Percentiles rank a stretch among this genome's conserved stretches.
These are phyloP conservation scores for Xylaria multiplex DNA, from an alignment of 2,329 filamentous ascomycete genomes.

Conservation along the genomic window DNA sequence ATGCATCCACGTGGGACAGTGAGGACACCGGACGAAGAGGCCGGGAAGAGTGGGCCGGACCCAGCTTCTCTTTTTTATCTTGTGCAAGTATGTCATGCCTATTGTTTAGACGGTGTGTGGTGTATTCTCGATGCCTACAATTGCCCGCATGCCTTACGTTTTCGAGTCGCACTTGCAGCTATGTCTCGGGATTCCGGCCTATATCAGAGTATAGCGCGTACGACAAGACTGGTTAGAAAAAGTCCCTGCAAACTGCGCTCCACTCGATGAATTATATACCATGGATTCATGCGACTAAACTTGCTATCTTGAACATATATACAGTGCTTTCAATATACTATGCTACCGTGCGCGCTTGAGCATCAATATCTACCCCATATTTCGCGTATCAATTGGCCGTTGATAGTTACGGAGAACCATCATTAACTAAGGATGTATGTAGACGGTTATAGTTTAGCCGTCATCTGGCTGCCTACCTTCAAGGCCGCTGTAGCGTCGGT, in stretches of 20 bases:
- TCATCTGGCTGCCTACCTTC: constrained; percentile 72
- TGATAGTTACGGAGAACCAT: background rate
- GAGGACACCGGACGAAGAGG: too few relatives aligned
- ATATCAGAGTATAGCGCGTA: too few relatives aligned
- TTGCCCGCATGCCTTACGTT: too few relatives aligned
- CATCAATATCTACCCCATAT: background rate
- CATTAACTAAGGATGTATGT: background rate
- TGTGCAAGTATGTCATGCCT: background rate
- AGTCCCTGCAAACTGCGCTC: background rate
- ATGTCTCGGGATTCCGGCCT: too few relatives aligned
- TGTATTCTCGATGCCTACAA: background rate
- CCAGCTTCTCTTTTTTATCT: background rate
- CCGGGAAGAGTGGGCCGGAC: constrained; percentile 17
- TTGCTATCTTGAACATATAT: constrained; percentile 3
- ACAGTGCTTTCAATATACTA: constrained; percentile 14
- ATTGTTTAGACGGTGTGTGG: background rate
- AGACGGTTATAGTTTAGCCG: constrained; percentile 72
- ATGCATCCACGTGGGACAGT: constrained; percentile 33
- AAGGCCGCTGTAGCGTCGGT: constrained; percentile 78
- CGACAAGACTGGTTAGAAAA: background rate
- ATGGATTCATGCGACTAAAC: constrained; percentile 4
- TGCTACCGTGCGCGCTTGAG: background rate
- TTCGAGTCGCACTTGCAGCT: too few relatives aligned
- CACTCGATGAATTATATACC: constrained; percentile 4
- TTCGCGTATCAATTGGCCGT: background rate